Base-by-base conservation (phyloP, 768 basidiomycete genomes). In the Tricholoma flavovirens region DNA sequence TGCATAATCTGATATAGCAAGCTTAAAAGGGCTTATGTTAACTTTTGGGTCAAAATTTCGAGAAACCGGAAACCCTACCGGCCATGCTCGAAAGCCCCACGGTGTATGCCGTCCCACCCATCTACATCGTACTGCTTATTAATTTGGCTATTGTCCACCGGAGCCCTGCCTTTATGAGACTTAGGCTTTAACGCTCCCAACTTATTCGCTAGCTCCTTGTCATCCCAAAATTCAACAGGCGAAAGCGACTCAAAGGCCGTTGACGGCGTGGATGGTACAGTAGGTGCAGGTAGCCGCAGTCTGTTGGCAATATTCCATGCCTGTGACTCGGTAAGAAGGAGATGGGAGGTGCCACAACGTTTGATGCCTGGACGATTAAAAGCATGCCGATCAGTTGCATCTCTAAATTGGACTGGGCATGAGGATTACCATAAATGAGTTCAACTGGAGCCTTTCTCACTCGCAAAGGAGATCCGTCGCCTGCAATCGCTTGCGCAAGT, bases 71-170 rank as follows among this genome's bases (percentile, higher is more conserved):
- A 10, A 38, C 32, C 64, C 15, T 56, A 76, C 78, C 80, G 72
- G 46, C 79, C 77, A 45, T 80, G 76, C 51, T 82, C 81, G 65
- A 79, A 82, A 7, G 67, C 65, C 2, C 64, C 77, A 7, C 81
- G 72, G 36, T 66, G 62, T 8, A 64, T 43, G 5, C 68, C 63
- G 1, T 64, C 51, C 1, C 64, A 61, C 1, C 59, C 61, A 29
- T 24, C 26, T 11, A 58, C 50, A 21, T 59, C 51, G 51, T 72
- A 80, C 0, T 69, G 66, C 15, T 71, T 67, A 49, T 80, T 81
- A 1, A 75, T 73, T 48, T 74, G 71, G 51, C 79, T 78, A 33
- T 73, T 72, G 33, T 79, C 80, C 5, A 61, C 67, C 1, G 59
- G 54, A 12, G 64, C 42, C 26, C 69, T 66, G 17, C 69, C 67